Evolutionary conservation across 2,329 filamentous ascomycete genomes (phyloP).

Genomic region (Eutypa lata): DNA sequence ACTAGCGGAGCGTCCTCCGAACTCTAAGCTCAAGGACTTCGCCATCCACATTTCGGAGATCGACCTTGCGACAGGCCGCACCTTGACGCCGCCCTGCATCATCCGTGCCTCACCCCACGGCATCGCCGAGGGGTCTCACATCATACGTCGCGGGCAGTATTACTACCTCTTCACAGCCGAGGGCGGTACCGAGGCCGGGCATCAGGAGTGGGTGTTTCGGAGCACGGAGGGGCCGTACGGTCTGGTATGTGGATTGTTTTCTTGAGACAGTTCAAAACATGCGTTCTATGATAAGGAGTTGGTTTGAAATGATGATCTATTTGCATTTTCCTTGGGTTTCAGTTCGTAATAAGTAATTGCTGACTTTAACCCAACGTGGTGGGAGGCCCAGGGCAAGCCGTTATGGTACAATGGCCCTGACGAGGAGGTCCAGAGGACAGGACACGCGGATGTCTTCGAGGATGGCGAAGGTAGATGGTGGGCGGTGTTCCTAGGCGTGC

Average conservation of each 20-base stretch:
- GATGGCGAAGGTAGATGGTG: slow-evolving; percentile 44
- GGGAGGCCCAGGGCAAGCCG: slow-evolving; percentile 43
- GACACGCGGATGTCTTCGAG: slow-evolving; percentile 47
- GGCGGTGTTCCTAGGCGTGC: slow-evolving; percentile 43
- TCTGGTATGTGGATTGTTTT: slow-evolving; percentile 20
- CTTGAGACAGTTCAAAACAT: no score
- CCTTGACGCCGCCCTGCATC: slow-evolving; percentile 31
- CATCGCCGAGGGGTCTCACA: slow-evolving; percentile 41
- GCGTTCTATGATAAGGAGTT: no score
- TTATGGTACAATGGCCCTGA: slow-evolving; percentile 43
- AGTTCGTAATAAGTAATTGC: no score
- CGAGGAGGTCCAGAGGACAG: slow-evolving; percentile 48
- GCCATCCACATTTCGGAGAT: slow-evolving; percentile 45
- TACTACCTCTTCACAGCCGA: slow-evolving; percentile 40
- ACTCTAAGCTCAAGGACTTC: slow-evolving; percentile 47
- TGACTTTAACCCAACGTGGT: slow-evolving; percentile 18
- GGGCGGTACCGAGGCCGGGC: slow-evolving; percentile 43
- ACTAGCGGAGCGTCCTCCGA: slow-evolving; percentile 31
- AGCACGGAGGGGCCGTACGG: slow-evolving; percentile 41
- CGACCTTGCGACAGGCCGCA: slow-evolving; percentile 38
- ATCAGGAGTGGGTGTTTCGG: slow-evolving; percentile 50
- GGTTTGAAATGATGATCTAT: no score
- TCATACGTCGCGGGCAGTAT: slow-evolving; percentile 31
- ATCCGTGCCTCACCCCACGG: slow-evolving; percentile 36
- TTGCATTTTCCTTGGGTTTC: no score